Percentiles rank a stretch among this genome's conserved stretches.
phyloP scores from a whole-genome alignment of 768 basidiomycete species.

The Austroboletus eburneus region DNA sequence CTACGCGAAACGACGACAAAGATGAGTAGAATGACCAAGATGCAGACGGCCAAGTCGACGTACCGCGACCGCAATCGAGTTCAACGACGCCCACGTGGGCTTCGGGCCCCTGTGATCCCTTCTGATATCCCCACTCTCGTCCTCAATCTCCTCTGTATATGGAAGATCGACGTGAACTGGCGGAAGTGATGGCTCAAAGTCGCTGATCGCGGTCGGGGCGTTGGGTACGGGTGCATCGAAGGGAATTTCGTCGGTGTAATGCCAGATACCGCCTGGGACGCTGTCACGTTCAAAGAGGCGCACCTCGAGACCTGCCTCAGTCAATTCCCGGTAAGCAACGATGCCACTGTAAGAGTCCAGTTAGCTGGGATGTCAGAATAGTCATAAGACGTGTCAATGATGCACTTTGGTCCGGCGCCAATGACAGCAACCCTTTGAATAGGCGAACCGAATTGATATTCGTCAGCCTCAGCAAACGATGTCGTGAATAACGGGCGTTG shows the following conservation, averaged over 20 bases:
- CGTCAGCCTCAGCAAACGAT: too few species aligned
- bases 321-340: not conserved
- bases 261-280: not conserved
- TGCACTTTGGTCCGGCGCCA: constrained; percentile 4
- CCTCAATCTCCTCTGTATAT: constrained; percentile 8
- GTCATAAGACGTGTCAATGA: too few species aligned
- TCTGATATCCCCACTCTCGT: constrained; percentile 3
- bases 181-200: constrained; percentile 2
- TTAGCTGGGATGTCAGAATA: not conserved
- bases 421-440: constrained; percentile 5
- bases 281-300: constrained; percentile 5
- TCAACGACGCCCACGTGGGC: constrained; percentile 14
- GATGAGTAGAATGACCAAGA: too few species aligned
- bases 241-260: constrained; percentile 1
- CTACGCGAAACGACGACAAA: not conserved
- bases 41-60: not conserved
- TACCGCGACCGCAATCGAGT: constrained; percentile 9
- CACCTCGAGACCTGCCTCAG: constrained; percentile 2
- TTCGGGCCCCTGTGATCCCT: constrained; percentile 10
- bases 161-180: constrained; percentile 2
- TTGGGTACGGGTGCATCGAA: constrained; percentile 2
- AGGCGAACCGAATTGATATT: constrained; percentile 3
- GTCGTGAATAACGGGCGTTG: too few species aligned
- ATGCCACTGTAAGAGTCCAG: not conserved
- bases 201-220: not conserved